These are phyloP conservation scores for Lithohypha guttulata DNA, from an alignment of 2,329 filamentous ascomycete genomes.

Conservation along the genomic window DNA sequence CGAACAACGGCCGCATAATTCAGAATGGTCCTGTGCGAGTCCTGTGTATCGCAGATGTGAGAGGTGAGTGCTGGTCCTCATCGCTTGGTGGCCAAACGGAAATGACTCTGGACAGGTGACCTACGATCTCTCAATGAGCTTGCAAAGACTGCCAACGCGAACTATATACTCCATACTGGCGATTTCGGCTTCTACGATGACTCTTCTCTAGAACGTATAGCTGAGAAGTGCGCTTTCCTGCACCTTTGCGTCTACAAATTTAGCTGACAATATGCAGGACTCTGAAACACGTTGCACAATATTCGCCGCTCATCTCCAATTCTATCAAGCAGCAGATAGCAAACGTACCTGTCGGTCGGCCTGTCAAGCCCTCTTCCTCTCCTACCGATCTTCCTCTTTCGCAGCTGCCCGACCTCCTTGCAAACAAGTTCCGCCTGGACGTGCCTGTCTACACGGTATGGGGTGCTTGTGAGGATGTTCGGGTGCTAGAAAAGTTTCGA, in stretches of 20 bases:
- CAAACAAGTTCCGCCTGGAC: slow-evolving; percentile 79
- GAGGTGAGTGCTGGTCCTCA: slow-evolving; percentile 30
- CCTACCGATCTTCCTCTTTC: slow-evolving; percentile 79
- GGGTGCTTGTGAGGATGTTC: slow-evolving; percentile 97
- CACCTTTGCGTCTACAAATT: neutral
- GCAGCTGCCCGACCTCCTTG: slow-evolving; percentile 79
- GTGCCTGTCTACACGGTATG: slow-evolving; percentile 97
- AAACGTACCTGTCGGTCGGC: slow-evolving; percentile 50
- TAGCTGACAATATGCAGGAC: slow-evolving; percentile 49
- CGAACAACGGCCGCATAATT: slow-evolving; percentile 40
- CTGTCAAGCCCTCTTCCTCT: slow-evolving; percentile 73
- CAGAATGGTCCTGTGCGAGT: slow-evolving; percentile 38
- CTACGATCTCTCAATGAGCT: slow-evolving; percentile 91
- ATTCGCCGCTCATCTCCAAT: slow-evolving; percentile 86
- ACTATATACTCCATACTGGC: slow-evolving; percentile 97
- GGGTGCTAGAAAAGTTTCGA: slow-evolving; percentile 92
- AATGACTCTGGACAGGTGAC: slow-evolving; percentile 60
- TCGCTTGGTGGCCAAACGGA: neutral
- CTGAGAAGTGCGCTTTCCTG: slow-evolving; percentile 67
- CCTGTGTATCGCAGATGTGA: slow-evolving; percentile 41
- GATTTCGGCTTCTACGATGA: slow-evolving; percentile 99
- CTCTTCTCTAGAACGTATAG: slow-evolving; percentile 88
- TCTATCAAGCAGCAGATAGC: slow-evolving; percentile 57
- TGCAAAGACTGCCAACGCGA: slow-evolving; percentile 83
- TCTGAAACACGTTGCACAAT: slow-evolving; percentile 95